Conservation (phyloP, 352 stramenopile species). For the Proteromonas lacertae region DNA sequence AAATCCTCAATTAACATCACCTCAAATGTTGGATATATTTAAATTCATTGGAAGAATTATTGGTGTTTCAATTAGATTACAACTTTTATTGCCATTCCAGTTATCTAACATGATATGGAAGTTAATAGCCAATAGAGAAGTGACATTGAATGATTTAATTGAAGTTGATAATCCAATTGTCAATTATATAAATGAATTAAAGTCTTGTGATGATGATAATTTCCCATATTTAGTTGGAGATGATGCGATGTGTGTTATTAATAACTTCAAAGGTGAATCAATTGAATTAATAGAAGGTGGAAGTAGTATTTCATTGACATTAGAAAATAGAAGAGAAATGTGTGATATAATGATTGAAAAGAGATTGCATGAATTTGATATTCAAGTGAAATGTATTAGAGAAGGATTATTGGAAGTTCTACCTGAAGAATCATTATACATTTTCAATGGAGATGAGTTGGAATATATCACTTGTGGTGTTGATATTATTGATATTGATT, state of each 20-base stretch:
- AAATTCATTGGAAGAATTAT: slow-evolving; percentile 15
- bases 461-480: slow-evolving; percentile 20
- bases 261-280: too few relatives aligned
- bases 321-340: slow-evolving; percentile 11
- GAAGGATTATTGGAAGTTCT: slow-evolving; percentile 13
- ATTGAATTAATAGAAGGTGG: slow-evolving; percentile 16
- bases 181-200: slow-evolving; percentile 11
- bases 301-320: slow-evolving; percentile 11
- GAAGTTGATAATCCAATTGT: slow-evolving; percentile 8
- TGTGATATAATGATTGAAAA: slow-evolving; percentile 12
- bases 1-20: slow-evolving; percentile 8
- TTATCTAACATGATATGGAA: slow-evolving; percentile 15
- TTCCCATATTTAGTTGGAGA: slow-evolving; percentile 9
- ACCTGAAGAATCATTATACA: slow-evolving; percentile 13
- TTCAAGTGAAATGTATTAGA: slow-evolving; percentile 10
- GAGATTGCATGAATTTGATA: slow-evolving; percentile 20
- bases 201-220: slow-evolving; percentile 5
- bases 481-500: slow-evolving; percentile 18
- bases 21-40: slow-evolving; percentile 13
- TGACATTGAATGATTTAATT: slow-evolving; percentile 8
- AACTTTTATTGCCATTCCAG: slow-evolving; percentile 13
- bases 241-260: slow-evolving; percentile 10
- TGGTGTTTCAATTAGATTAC: slow-evolving; percentile 12
- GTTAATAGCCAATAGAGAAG: slow-evolving; percentile 6
- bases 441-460: slow-evolving; percentile 22